Conservation (phyloP, 192 early-diverging fungal genomes). For the Mortierella antarctica region DNA sequence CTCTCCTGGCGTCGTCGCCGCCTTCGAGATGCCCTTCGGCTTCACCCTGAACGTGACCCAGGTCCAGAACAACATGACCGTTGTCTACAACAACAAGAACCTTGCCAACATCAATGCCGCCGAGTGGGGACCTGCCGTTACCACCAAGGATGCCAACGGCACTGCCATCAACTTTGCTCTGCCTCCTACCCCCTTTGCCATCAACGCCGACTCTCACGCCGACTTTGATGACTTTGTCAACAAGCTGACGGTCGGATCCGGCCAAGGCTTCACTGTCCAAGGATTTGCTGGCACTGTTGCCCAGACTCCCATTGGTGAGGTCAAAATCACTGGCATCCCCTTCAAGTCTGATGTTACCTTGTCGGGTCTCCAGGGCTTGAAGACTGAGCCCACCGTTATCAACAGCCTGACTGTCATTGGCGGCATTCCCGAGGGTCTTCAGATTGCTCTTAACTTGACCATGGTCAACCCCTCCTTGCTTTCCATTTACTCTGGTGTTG, state of each 20-base stretch:
- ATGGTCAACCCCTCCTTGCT: conserved; percentile 61
- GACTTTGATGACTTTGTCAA: conserved; percentile 66
- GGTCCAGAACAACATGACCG: conserved; percentile 63
- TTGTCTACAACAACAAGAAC: conserved; percentile 47
- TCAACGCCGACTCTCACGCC: conserved; percentile 53
- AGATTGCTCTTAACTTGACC: conserved; percentile 56
- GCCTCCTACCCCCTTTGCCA: conserved; percentile 57
- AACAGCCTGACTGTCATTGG: conserved; percentile 67
- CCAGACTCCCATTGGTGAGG: conserved; percentile 64
- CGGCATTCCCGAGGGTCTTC: conserved; percentile 50
- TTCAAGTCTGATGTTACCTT: conserved; percentile 63
- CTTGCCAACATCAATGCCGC: conserved; percentile 42
- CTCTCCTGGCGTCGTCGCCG: conserved; percentile 59
- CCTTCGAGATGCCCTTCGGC: conserved; percentile 70
- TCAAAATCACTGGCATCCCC: conserved; percentile 62
- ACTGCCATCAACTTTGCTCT: conserved; percentile 63
- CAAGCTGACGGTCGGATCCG: conserved; percentile 55
- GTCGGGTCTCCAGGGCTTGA: conserved; percentile 67
- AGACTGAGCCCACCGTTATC: conserved; percentile 60
- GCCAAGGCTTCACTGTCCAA: conserved; percentile 55
- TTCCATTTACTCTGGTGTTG: conserved; percentile 59
- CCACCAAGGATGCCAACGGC: conserved; percentile 54
- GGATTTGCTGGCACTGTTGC: conserved; percentile 64
- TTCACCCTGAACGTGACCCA: conserved; percentile 68
- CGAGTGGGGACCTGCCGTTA: conserved; percentile 44